Evolutionary conservation across 2,329 filamentous ascomycete genomes (phyloP), one percentile per base, ranked within the genome.

Genomic region (Leptographium galeiforme): DNA sequence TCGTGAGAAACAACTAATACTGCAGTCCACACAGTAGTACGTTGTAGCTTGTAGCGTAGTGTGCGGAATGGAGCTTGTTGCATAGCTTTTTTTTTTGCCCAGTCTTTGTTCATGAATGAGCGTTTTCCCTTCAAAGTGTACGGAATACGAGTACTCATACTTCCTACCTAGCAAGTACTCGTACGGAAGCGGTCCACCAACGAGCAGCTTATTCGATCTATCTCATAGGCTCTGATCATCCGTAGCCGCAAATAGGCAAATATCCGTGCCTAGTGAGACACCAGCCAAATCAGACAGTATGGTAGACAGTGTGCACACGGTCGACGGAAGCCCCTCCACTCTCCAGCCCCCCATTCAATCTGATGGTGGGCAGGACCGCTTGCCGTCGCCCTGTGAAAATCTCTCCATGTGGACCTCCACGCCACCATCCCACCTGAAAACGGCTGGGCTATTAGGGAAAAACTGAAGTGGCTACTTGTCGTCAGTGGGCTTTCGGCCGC

Each of bases 321-420:
- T 30, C 33, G 4, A 32, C 43, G 4, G 25, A 48, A 34, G 45
- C 30, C 25, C 44, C 30, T 13, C 44, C 25, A 33, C 32, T 8
- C 14, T 41, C 32, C 34, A 19, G n/a, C 33, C 33, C 49, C 40
- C 12, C 12, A 14, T 13, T 16, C 8, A 8, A 13, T 18, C 44
- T 57, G 53, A 56, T 59, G 57, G 57, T 57, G 57, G 57, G 57
- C 57, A 59, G 56, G 57, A 59, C 57, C 57, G 57, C 53, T 53
- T 53, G 57, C 57, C 57, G 57, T 59, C 48, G 55, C 57, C 57
- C 50, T 58, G 55, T 39, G 51, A 30, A 44, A 32, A 30, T 30
- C 36, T 38, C 33, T 40, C 47, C 19, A 38, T 49, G 48, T 43
- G 38, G 38, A 38, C 39, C 36, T 41, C 38, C 38, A 19, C 48